phyloP scores from a whole-genome alignment of 306 rosid species.

The Castanea sativa region DNA sequence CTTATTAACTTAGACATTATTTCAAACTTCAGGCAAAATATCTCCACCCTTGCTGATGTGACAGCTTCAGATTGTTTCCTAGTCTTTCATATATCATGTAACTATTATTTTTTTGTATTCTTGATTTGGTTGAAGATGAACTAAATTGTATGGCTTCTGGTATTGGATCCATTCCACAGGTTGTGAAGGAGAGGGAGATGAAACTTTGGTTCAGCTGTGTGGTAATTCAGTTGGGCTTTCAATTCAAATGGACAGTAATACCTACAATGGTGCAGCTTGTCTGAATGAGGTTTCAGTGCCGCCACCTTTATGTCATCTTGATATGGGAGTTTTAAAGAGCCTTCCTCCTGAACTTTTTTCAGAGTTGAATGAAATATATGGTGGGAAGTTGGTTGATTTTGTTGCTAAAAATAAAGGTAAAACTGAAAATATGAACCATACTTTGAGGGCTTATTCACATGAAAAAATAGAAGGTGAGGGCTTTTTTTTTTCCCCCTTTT shows the following conservation, averaged over 20 bases:
- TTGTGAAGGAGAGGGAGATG: constrained; percentile 34
- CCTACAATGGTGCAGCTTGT: constrained; percentile 38
- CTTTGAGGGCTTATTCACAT: constrained; percentile 15
- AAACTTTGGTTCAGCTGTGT: constrained; percentile 20
- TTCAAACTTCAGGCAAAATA: neutral
- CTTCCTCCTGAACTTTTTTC: constrained; percentile 84
- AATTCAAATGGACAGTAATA: constrained; percentile 34
- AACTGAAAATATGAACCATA: constrained; percentile 27
- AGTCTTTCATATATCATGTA: neutral
- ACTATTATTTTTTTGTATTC: neutral
- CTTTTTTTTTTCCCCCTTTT: neutral
- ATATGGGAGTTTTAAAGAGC: constrained; percentile 67
- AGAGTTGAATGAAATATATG: constrained; percentile 72
- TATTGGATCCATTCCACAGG: constrained; percentile 39
- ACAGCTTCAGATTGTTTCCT: neutral
- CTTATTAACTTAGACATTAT: neutral
- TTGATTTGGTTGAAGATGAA: constrained; percentile 16
- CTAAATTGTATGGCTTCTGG: constrained; percentile 9
- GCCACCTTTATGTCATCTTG: constrained; percentile 78
- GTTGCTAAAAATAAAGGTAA: constrained; percentile 46
- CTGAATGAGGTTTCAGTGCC: constrained; percentile 38
- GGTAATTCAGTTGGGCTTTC: constrained; percentile 34
- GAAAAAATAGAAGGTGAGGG: constrained; percentile 38
- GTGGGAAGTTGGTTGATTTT: constrained; percentile 69
- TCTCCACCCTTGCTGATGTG: neutral